Evolutionary conservation across 441 rosid species (phyloP), one percentile per base, ranked within the genome.

Genomic region (Populus trichocarpa): DNA sequence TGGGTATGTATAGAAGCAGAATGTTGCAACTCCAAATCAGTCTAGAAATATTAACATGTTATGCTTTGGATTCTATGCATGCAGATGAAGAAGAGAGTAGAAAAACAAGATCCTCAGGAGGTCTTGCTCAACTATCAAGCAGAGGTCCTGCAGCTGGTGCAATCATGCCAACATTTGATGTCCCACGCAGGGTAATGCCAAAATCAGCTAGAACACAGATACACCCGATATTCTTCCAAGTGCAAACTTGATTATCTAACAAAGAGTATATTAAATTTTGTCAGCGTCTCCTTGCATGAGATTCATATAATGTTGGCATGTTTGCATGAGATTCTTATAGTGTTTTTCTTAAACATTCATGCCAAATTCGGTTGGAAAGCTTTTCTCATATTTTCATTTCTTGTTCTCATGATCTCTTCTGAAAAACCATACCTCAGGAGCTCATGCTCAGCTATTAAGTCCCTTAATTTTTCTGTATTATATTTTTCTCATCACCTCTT

Each of bases 171-270:
- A 70, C 87, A 75, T 71, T 85, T 80, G 88, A 88, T 74, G 90
- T 75, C 81, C 78, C 85, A 5, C 88, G 84, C 70, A 88, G 87
- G 99, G 98, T 96, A 89, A 92, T 84, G 65, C 69, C 78, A 71
- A 79, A 82, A 80, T 78, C 78, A 63, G 75, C 77, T 69, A 81
- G 75, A 81, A 78, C 75, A 61, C 72, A 36, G 67, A 75, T 75
- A 59, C 77, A 81, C 75, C 82, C 69, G 22, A 38, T 69, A 73
- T 74, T 85, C 79, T 80, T 84, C 75, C 71, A 69, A 78, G 76
- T 79, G 75, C 72, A 81, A 73, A 71, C 72, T 83, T 80, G 72
- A 79, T 81, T 26, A 71, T 69, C 18, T 75, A 72, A 68, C 32
- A 9, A 61, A 61, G 30, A 23, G 7, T 67, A 46, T 72, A 67